Evolutionary conservation across 169 alveolate species (phyloP), one percentile per base, ranked within the genome.

Genomic region (Plasmodium vinckei): DNA sequence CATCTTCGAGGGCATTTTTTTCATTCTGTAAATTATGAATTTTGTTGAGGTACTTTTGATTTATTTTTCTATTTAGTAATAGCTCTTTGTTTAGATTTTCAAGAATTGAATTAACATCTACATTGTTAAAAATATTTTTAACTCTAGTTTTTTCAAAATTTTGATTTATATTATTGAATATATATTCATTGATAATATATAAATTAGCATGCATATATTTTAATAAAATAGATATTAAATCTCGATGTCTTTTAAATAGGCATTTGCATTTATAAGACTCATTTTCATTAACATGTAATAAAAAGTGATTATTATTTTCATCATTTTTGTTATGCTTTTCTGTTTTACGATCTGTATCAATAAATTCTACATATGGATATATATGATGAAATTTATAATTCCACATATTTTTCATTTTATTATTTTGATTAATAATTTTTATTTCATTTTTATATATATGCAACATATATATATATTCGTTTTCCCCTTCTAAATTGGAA

Each of bases 161-260:
- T 1, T 75, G 46, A 63, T 75, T 75, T 9, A 75, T 75, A 39
- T 75, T 75, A 42, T 75, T 75, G 51, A 75, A 75, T 49, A 75
- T 75, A n/a, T 75, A 75, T 1, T 75, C 88, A 21, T 75, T 75
- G 2, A 75, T 33, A 9, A 75, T 75, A 15, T 75, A 69, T 39
- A 75, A 25, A 19, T 75, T 75, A 5, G 88, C 88, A 27, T 75
- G 88, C 88, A 75, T 75, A 56, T 75, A 75, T 54, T 75, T 75
- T 19, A 75, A 46, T 19, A 75, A 63, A 13, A 75, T 75, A 6
- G 77, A 33, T 15, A 75, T 75, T 49, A 75, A 25, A 63, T 75
- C 88, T 10, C 88, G 63, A 54, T 75, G 88, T 51, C 77, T 75
- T 49, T 75, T 75, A 23, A 63, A 67, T 42, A 75, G 12, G 51